Base-by-base conservation (phyloP, 108 stramenopile genomes). In the Mediolabrus comicus region DNA sequence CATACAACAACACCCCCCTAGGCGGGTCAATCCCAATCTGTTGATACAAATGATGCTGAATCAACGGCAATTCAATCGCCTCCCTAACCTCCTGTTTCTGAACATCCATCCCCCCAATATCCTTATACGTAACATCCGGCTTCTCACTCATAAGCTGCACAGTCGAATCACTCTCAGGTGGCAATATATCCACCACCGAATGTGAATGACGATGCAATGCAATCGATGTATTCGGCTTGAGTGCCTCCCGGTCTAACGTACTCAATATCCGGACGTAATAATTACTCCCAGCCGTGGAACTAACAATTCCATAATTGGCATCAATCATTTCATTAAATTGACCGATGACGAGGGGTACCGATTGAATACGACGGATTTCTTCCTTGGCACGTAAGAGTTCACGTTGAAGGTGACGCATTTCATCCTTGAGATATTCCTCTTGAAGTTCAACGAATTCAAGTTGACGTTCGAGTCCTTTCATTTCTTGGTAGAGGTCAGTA, bases 271-370 rank as follows among this genome's bases (percentile, higher is more conserved):
- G 91, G 11, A 99, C 99, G 70, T 97, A 98, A 69, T 98, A 99
- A 69, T 92, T 98, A 62, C 92, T 94, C 13, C 99, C 99, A 7
- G 98, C 96, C 2, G 99, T 98, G 51, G 88, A 89, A 11, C 81
- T 81, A 3, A 98, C 97, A 62, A 98, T 98, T 24, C 99, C 98
- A 69, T 98, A 98, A 78, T 98, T 93, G 64, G 96, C 95, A 72
- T 99, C 99, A 66, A 99, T 97, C 96, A 99, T 98, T 87, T 99
- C 99, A 58, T 98, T 98, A 85, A 99, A 99, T 78, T 98, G 97
- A 1, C 99, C 99, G 71, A 99, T 98, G 25, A 98, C 97, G 39
- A 99, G 85, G 14, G 99, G 99, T 17, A 99, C 99, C 7, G 84
- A 84, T 84, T 99, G 98, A 73, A 99, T 98, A 28, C 97, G 87